Conservation (phyloP, 768 basidiomycete species). For the Postia placenta region DNA sequence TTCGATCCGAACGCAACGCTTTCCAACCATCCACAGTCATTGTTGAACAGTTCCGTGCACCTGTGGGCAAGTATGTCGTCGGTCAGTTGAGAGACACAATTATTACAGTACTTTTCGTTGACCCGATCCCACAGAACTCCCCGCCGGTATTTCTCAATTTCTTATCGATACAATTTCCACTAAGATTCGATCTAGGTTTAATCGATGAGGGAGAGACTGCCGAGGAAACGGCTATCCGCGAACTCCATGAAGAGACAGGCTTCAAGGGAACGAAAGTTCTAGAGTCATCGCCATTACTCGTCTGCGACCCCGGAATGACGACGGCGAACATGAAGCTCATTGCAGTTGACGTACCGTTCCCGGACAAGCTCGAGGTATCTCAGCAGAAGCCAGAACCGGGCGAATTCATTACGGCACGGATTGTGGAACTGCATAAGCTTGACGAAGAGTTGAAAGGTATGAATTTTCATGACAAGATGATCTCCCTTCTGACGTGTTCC, state of each 20-base stretch:
- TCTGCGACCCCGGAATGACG: constrained; percentile 85
- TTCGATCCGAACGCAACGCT: constrained; percentile 65
- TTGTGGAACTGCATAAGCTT: constrained; percentile 65
- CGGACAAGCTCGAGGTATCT: constrained; percentile 63
- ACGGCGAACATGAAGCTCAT: constrained; percentile 91
- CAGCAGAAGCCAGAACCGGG: constrained; percentile 77
- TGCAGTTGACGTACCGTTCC: constrained; percentile 59
- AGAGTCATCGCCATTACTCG: constrained; percentile 56
- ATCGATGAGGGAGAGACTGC: constrained; percentile 83
- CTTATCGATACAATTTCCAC: not conserved
- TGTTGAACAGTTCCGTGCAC: constrained; percentile 90
- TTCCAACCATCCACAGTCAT: constrained; percentile 77
- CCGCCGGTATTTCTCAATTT: constrained; percentile 34
- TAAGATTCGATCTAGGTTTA: constrained; percentile 43
- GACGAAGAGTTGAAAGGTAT: constrained; percentile 62
- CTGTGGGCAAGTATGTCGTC: constrained; percentile 69
- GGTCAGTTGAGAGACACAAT: constrained; percentile 34
- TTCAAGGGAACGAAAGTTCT: constrained; percentile 62
- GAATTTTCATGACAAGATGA: no score
- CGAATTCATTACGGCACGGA: constrained; percentile 72
- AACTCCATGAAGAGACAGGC: constrained; percentile 92
- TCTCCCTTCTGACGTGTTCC: no score
- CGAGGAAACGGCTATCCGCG: constrained; percentile 76
- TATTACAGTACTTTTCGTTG: not conserved
- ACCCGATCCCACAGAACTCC: constrained; percentile 38